Evolutionary conservation across 2,329 filamentous ascomycete species (phyloP), one percentile per base, ranked within the genome.

Genomic region (Colletotrichum sp.): DNA sequence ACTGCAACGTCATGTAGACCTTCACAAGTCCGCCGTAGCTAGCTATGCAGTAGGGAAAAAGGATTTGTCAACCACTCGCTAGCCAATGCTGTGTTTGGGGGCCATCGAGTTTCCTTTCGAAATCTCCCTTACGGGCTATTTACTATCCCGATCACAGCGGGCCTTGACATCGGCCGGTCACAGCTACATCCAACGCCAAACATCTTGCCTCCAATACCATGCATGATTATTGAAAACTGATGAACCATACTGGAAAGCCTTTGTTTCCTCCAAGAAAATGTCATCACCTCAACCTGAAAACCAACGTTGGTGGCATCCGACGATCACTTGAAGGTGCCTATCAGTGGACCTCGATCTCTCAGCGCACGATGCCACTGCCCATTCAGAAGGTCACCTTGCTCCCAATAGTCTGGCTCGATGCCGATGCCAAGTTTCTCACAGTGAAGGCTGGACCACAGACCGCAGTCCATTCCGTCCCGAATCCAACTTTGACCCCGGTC

Each of bases 31-130:
- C 8, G 10, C n/a, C 0, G n/a, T 21, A 52, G 43, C 43, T 52
- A 21, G 43, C 43, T 52, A 13, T n/a, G 0, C 36, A 39, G n/a
- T 4, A 1, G 3, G 2, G 1, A 4, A 52, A 52, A 12, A 13
- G 6, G 0, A 7, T 21, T 13, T 13, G 10, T 10, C 7, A 52
- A 13, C 0, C 3, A 21, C 6, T 3, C n/a, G 7, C 0, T 4
- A 13, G 6, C 0, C 10, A 3, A 4, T 21, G 43, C 10, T 13
- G 2, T 7, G 43, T 21, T 52, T 7, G n/a, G 43, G 6, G 43
- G 10, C 6, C 43, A 52, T 52, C 43, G 43, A 13, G 6, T 13
- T 13, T 3, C 10, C 1, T 21, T 52, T 13, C 2, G n/a, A 52
- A 13, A n/a, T n/a, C n/a, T n/a, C n/a, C n/a, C n/a, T n/a, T n/a